Evolutionary conservation across 1,284 basidiomycete genomes (phyloP).

Genomic region (Marasmius fiardii): DNA sequence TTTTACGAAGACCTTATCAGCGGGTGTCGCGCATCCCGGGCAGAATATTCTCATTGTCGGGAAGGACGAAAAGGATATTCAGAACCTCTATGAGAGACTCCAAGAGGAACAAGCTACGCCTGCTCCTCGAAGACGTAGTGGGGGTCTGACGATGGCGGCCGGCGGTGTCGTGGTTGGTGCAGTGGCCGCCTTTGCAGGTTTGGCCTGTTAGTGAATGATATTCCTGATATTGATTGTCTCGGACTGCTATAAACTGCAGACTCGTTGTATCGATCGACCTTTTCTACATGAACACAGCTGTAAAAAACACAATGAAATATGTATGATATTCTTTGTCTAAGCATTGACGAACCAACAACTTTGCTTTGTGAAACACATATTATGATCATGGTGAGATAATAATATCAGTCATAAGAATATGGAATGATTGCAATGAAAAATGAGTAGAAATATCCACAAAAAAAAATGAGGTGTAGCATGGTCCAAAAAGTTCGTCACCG

Average conservation of each 20-base stretch:
- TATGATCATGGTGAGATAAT: too few species aligned
- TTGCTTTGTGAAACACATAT: too few species aligned
- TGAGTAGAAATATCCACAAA: background rate
- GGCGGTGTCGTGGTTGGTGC: slow-evolving; percentile 40
- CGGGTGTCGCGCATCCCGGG: slow-evolving; percentile 34
- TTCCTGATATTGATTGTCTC: background rate
- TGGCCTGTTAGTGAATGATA: slow-evolving; percentile 33
- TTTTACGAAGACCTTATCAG: slow-evolving; percentile 17
- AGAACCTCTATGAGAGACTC: slow-evolving; percentile 33
- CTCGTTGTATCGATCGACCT: background rate
- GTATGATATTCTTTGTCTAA: too few species aligned
- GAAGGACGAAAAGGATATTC: slow-evolving; percentile 36
- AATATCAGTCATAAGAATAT: too few species aligned
- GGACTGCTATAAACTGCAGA: background rate
- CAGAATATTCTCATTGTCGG: slow-evolving; percentile 42
- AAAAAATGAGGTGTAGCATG: background rate
- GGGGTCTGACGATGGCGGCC: slow-evolving; percentile 30
- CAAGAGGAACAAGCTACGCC: slow-evolving; percentile 24
- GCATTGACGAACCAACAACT: too few species aligned
- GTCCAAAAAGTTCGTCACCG: slow-evolving; percentile 25
- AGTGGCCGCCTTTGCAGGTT: slow-evolving; percentile 37
- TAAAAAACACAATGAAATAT: too few species aligned
- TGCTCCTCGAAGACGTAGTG: slow-evolving; percentile 17
- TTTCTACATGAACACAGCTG: too few species aligned
- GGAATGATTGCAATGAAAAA: background rate